Conservation (phyloP, 208 protist genomes). For the Porcisia hertigi region DNA sequence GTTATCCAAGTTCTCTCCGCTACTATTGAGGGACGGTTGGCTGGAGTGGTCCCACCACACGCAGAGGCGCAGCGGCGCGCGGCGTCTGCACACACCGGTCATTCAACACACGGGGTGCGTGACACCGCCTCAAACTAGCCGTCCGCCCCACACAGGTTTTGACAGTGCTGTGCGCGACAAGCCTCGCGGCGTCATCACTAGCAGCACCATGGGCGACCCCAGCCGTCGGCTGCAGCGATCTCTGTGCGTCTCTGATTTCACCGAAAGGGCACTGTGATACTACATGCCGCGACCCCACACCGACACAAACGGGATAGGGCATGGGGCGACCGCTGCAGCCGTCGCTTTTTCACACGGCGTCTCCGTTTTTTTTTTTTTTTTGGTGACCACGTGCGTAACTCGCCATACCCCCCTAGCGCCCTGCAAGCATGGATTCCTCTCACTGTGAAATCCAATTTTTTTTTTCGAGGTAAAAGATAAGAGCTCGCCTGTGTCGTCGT, state of each 20-base stretch:
- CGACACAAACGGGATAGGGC: background rate
- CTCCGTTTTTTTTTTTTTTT: too few relatives aligned
- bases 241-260: background rate
- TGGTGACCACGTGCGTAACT: background rate
- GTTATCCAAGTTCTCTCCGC: constrained; percentile 51
- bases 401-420: background rate
- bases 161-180: background rate
- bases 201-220: background rate
- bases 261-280: constrained; percentile 6
- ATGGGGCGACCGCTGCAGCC: background rate
- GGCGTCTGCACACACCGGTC: background rate
- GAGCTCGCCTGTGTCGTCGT: background rate
- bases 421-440: background rate
- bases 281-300: background rate
- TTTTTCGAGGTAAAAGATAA: background rate
- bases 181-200: background rate
- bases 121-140: background rate
- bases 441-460: background rate
- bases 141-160: background rate
- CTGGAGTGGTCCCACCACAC: background rate
- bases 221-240: background rate
- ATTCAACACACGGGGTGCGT: background rate
- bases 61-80: background rate
- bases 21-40: constrained; percentile 62
- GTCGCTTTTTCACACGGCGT: background rate